These are phyloP conservation scores for Knoxdaviesia proteae DNA, from an alignment of 2,329 filamentous ascomycete species.

Conservation along the genomic window DNA sequence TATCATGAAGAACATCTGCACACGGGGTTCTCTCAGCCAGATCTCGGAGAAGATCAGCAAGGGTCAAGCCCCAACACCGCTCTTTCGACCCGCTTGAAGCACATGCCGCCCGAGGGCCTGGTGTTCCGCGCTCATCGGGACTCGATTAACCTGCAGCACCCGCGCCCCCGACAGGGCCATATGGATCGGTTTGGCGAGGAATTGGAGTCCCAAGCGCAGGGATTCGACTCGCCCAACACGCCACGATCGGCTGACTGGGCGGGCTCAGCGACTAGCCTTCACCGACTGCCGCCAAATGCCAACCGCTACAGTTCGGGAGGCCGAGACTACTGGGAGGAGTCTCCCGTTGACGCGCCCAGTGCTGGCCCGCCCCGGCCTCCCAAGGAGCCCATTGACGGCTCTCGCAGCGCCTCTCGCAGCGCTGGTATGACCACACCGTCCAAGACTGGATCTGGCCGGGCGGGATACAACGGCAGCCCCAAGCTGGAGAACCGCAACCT, in stretches of 20 bases:
- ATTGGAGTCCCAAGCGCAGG: conserved; percentile 51
- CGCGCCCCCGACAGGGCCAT: conserved; percentile 54
- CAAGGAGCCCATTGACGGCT: conserved; percentile 34
- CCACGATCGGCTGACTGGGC: conserved; percentile 42
- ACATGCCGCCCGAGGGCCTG: conserved; percentile 40
- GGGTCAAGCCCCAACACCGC: conserved; percentile 6
- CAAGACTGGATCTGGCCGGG: neutral
- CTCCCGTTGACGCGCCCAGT: conserved; percentile 15
- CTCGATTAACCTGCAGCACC: conserved; percentile 60
- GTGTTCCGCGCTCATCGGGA: conserved; percentile 71
- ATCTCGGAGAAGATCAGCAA: conserved; percentile 15
- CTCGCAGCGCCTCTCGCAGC: conserved; percentile 4
- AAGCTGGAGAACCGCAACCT: conserved; percentile 36
- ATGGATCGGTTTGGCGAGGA: conserved; percentile 55
- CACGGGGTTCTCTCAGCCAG: conserved; percentile 31
- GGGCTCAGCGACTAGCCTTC: conserved; percentile 36
- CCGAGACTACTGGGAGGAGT: conserved; percentile 18
- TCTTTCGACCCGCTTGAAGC: conserved; percentile 15
- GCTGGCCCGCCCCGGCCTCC: conserved; percentile 35
- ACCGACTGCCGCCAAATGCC: conserved; percentile 25
- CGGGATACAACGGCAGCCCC: conserved; percentile 23
- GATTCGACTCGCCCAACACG: conserved; percentile 40
- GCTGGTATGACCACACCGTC: conserved; percentile 12
- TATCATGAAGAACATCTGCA: conserved; percentile 41
- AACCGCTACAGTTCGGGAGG: conserved; percentile 24